Base-by-base conservation (phyloP, 768 basidiomycete genomes). In the Clitopilus passeckerianus region DNA sequence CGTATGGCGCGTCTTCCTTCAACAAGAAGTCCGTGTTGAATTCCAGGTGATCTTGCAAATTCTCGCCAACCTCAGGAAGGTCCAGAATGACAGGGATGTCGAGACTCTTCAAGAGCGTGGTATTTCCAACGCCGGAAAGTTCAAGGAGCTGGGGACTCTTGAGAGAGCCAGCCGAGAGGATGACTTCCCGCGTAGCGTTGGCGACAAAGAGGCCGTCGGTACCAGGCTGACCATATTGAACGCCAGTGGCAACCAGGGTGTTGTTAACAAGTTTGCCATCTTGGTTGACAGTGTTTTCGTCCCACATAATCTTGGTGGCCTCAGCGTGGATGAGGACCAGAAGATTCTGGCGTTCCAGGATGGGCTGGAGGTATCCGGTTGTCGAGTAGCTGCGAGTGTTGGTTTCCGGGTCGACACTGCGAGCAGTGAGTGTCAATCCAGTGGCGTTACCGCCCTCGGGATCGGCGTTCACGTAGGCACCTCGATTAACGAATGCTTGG, bases 121-220 rank as follows among this genome's bases (percentile, higher is more conserved):
- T 59, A 6, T 78, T 77, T 0, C 81, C 81, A 44, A 83, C 69
- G 53, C 81, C 81, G 34, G 75, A 77, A 16, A 72, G 71, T 70
- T 78, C 69, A 1, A 83, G 71, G 15, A 81, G 64, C 18, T 77
- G 78, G 73, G 56, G 70, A 74, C 53, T 23, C 43, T 34, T 44
- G n/a, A 53, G 43, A 27, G 55, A 59, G 9, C 54, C 77, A 10
- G 76, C 73, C 18, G 71, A 70, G 3, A 84, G 66, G 54, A 84
- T 77, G 46, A 84, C 80, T 65, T 86, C 83, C 55, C 74, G 75
- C 54, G 65, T 71, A n/a, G 77, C 79, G 20, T 69, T 70, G 20
- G 75, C 78, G 18, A 64, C 64, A 60, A 43, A 34, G 9, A 53
- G 53, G 12, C 76, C 72, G 1, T 54, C 64, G 37, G 62, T 46